Evolutionary conservation across 371 early-diverging fungal genomes (phyloP), one percentile per base, ranked within the genome.

Genomic region (Entomophthora muscae): DNA sequence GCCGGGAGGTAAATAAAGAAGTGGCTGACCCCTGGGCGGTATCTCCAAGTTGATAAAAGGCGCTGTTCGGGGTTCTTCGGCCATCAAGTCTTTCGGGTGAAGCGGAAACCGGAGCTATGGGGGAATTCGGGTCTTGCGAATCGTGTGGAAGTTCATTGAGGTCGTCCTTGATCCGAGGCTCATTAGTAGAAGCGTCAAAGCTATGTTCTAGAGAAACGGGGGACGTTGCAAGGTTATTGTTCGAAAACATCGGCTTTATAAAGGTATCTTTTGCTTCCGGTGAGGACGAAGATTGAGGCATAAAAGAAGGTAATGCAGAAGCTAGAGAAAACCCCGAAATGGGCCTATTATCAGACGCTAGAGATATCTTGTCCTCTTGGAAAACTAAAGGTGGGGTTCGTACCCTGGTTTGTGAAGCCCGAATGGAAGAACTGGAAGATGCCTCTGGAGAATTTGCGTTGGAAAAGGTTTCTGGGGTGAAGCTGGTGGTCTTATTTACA

Each of bases 11-110:
- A 17, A 61, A 52, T 52, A 61, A 10, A 21, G 52, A 13, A 5
- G 62, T 52, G n/a, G 62, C 33, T 7, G 59, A 58, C 26, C 59
- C 59, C 42, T 42, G 42, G 42, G 42, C 42, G 10, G 42, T 17
- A 5, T 42, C 42, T 17, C 42, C 42, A 5, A 42, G 42, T 17
- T 42, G 42, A 42, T 42, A 42, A 42, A 42, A 42, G 5, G 42
- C 10, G 42, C 17, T 5, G 10, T 10, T 5, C 42, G 42, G 42
- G 42, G 42, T 42, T 17, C 17, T 42, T 42, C 42, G 42, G 17
- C 10, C 42, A 17, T 5, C 42, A 17, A 10, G 10, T 42, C 17
- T 42, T 10, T 42, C 42, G n/a, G n/a, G n/a, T n/a, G n/a, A n/a
- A 5, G 17, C 17, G 10, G 17, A 10, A 42, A 42, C 10, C 42